A percentile compares a stretch with the other conserved stretches of the same genome.
Evolutionary conservation across 1,284 basidiomycete genomes (phyloP).

Genomic region (Mixia osmundae): DNA sequence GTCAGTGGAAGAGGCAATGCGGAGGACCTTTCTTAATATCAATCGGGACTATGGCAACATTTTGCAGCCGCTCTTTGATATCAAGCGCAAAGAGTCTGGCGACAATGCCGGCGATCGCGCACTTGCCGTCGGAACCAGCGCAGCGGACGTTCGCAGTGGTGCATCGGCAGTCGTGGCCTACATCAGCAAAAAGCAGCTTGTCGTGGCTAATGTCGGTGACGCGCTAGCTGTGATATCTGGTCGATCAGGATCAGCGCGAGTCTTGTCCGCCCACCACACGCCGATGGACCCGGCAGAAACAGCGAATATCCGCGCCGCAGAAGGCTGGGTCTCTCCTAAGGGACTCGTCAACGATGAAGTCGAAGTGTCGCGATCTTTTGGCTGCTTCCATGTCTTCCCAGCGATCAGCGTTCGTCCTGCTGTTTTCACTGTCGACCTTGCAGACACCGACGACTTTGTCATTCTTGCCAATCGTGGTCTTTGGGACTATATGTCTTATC

Average conservation of each 20-base stretch:
- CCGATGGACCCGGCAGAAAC: constrained; percentile 75
- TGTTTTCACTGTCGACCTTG: constrained; percentile 42
- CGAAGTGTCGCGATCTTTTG: constrained; percentile 77
- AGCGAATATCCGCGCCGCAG: constrained; percentile 62
- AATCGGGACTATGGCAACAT: constrained; percentile 38
- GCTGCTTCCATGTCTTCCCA: constrained; percentile 74
- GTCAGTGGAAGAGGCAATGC: constrained; percentile 43
- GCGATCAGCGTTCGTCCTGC: constrained; percentile 76
- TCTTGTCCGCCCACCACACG: constrained; percentile 63
- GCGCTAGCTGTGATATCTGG: constrained; percentile 70
- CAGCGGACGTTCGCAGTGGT: constrained; percentile 31
- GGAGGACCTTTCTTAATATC: constrained; percentile 59
- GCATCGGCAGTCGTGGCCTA: constrained; percentile 75
- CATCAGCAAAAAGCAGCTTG: constrained; percentile 52
- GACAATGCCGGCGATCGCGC: constrained; percentile 25
- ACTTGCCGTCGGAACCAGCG: not conserved
- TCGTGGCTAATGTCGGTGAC: constrained; percentile 77
- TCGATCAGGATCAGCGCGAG: constrained; percentile 44
- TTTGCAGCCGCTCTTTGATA: constrained; percentile 34
- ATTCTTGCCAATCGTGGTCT: constrained; percentile 81
- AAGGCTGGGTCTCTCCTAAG: constrained; percentile 89
- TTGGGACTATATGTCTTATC: constrained; percentile 86
- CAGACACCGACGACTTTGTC: constrained; percentile 81
- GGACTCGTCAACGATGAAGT: constrained; percentile 82
- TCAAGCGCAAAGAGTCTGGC: constrained; percentile 42